Base-by-base conservation (phyloP, 2,329 filamentous ascomycete genomes). In the Ophiostoma australiae region DNA sequence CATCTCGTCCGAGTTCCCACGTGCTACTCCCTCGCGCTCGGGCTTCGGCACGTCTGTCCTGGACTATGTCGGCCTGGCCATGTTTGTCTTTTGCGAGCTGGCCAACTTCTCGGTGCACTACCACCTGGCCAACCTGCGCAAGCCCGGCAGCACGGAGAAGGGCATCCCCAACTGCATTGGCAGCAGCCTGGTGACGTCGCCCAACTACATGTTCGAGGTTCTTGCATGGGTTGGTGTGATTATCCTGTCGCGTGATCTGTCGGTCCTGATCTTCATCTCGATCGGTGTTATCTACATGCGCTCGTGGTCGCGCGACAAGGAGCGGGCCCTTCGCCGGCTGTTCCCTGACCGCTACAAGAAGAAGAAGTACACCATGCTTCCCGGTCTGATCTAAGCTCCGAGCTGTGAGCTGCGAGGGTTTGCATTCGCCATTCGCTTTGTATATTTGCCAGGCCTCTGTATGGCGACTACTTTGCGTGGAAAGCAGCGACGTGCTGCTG, bases 121-220 rank as follows among this genome's bases (percentile, higher is more conserved):
- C 75, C 90, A 92, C 70, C 86, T 99, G 33, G 89, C 91, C 37
- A 86, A 87, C 73, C 86, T 99, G 73, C 90, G 95, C 69, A 90
- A 89, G 71, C 84, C 87, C 0, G 94, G 94, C 71, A 91, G 90
- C 74, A 94, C 91, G 1, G 93, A 96, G 79, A 87, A 94, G 72
- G 93, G 93, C 76, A 96, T 99, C 74, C 95, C 95, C 1, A 84
- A 84, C 71, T 95, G 95, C 35, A 88, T 94, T 72, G 92, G 94
- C 39, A 98, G 97, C 80, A 84, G 83, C 74, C 81, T 92, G 48
- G 94, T 99, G 69, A 99, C 95, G 15, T 97, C 94, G 82, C 95
- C 95, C 61, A 99, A 99, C 83, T 99, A 99, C 84, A 88, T 97
- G 83, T 98, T 96, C 76, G 95, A 99, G 82, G 85, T 91, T 7